Base-by-base conservation (phyloP, 768 basidiomycete species). In the Royoungia palumana region DNA sequence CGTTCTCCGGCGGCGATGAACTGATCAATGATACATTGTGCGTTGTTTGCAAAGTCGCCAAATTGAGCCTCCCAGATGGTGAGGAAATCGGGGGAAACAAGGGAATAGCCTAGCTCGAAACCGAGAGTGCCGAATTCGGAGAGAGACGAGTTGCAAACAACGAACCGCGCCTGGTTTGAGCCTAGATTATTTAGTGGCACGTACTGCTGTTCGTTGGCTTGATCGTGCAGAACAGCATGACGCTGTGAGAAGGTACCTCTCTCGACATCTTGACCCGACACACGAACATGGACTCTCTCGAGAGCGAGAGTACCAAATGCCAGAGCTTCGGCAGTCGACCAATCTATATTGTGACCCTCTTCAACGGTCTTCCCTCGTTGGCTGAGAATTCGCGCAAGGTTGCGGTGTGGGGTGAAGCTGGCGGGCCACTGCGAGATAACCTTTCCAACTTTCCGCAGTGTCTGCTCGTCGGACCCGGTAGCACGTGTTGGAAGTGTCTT, bases 51-150 rank as follows among this genome's bases (percentile, higher is more conserved):
- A 66, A 97, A 98, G 71, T 97, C 95, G 65, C 95, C 95, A 62
- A 98, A 94, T 68, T 98, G 95, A 14, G 95, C 96, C 68, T 98
- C 96, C 96, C 95, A 99, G 62, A 99, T 85, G 14, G 92, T 92
- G 55, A 99, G 77, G 22, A 83, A 76, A 63, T 92, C 84, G 17
- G 95, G 96, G 13, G 93, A 95, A 46, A 98, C 96, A 55, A 98
- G 85, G 6, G 96, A 99, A 71, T 99, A 99, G 9, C 95, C 95
- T 25, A 99, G 83, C 69, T 99, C 95, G 69, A 98, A 99, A 35
- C 95, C 95, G 50, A 99, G 88, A 3, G 85, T 75, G 54, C 95
- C 96, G 63, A 74, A 99, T 69, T 99, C 96, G 36, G 95, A 97
- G 17, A 99, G 77, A 6, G 91, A 92, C 8, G 96, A 98, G 77